Percentiles rank a stretch among this genome's conserved stretches.
These are phyloP conservation scores for Hymenoscyphus fructigenus DNA, from an alignment of 2,329 filamentous ascomycete genomes.

Conservation along the genomic window DNA sequence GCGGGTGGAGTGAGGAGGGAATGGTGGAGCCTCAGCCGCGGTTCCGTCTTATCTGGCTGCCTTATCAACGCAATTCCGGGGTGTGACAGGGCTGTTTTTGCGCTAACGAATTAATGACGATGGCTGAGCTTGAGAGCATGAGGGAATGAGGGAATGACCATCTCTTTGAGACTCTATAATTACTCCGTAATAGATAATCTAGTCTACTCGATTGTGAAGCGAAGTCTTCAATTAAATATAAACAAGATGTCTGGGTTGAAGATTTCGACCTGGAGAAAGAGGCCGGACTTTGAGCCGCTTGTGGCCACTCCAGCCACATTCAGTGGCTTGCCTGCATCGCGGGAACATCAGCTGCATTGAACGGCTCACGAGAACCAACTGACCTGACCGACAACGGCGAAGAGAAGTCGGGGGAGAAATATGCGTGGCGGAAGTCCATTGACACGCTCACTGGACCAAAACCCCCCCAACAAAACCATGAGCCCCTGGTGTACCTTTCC, in stretches of 20 bases:
- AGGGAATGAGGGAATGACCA: no score
- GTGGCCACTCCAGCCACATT: slow-evolving; percentile 3
- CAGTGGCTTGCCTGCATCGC: slow-evolving; percentile 5
- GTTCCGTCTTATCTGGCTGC: slow-evolving; percentile 17
- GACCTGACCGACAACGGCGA: slow-evolving; percentile 8
- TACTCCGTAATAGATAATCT: neutral
- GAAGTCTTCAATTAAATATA: neutral
- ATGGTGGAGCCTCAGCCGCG: slow-evolving; percentile 9
- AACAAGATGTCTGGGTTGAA: neutral
- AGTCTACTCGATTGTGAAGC: neutral
- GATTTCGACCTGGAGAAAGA: neutral
- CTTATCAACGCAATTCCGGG: slow-evolving; percentile 6
- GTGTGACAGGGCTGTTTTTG: neutral
- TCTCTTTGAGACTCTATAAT: neutral
- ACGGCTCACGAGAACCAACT: neutral
- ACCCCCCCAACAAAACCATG: neutral
- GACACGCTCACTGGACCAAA: slow-evolving; percentile 2
- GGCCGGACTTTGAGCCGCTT: neutral
- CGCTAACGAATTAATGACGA: neutral
- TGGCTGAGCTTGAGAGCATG: neutral
- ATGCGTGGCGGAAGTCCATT: neutral
- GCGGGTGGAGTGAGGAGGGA: neutral
- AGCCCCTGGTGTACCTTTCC: neutral
- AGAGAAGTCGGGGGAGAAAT: neutral
- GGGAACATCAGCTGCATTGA: slow-evolving; percentile 1